A percentile compares a stretch with the other conserved stretches of the same genome.
Conservation (phyloP, 2,329 filamentous ascomycete genomes). For the Ophiostoma ulmi region DNA sequence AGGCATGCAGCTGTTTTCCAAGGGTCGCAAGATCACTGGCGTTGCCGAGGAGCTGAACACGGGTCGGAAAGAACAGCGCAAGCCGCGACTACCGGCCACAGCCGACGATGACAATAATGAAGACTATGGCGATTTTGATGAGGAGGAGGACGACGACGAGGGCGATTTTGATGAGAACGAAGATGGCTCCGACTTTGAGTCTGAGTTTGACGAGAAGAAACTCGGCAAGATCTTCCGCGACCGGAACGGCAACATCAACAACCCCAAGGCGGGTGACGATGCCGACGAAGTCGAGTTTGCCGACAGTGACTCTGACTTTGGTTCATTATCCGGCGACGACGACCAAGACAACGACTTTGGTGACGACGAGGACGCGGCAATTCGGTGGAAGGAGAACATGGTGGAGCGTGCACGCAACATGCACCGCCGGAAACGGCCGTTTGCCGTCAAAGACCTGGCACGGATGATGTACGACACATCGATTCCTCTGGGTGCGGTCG, state of each 20-base stretch:
- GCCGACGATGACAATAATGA: conserved; percentile 57
- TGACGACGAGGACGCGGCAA: conserved; percentile 55
- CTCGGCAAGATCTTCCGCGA: conserved; percentile 58
- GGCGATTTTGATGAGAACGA: conserved; percentile 48
- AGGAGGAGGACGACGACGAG: conserved; percentile 47
- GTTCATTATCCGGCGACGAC: conserved; percentile 66
- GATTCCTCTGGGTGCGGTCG: conserved; percentile 67
- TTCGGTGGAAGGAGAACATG: conserved; percentile 87
- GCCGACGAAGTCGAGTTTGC: conserved; percentile 85
- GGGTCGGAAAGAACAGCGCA: conserved; percentile 56
- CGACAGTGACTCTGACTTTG: conserved; percentile 93
- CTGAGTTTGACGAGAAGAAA: conserved; percentile 53
- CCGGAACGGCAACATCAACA: conserved; percentile 42
- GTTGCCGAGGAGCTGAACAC: conserved; percentile 55
- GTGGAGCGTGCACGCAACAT: conserved; percentile 66
- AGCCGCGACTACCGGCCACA: conserved; percentile 51
- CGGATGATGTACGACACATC: conserved; percentile 83
- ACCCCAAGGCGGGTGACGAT: conserved; percentile 49
- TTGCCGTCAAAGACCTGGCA: conserved; percentile 75
- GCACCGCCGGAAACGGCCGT: conserved; percentile 65
- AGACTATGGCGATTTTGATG: conserved; percentile 40
- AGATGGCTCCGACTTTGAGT: conserved; percentile 40
- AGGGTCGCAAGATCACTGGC: conserved; percentile 62
- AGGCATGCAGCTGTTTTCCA: conserved; percentile 80
- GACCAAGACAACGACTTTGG: conserved; percentile 40